Evolutionary conservation across 345 rosid genomes (phyloP), one percentile per base, ranked within the genome.

Genomic region (Syzygium aromaticum): DNA sequence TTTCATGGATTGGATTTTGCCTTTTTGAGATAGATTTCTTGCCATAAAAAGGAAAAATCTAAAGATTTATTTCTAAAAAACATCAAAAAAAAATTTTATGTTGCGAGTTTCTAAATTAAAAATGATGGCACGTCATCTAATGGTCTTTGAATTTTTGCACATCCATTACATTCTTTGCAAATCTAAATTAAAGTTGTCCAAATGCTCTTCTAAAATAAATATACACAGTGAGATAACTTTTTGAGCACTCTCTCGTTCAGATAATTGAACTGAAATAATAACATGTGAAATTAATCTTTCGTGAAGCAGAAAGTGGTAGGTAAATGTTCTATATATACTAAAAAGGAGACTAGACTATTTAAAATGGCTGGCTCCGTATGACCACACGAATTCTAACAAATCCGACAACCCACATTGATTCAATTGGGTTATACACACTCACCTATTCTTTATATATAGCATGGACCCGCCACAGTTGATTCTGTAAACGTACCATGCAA

Each of bases 281-380:
- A 1, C 21, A 63, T 28, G 8, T 0, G 77, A 21, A 63, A 28
- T 15, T 63, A 4, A 28, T 63, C 28, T 63, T 63, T 63, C 40
- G 0, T 63, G 0, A 6, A 63, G 38, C 38, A n/a, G 0, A 63
- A 53, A 53, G 3, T 17, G 8, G 8, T 53, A 17, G 56, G 56
- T 53, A 21, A 53, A 53, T 53, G 56, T 6, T 17, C 19, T 52
- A 4, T 52, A 14, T 15, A 14, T 52, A 52, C 46, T 43, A 6
- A 43, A 52, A 14, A 5, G 19, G 54, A 13, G 1, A 10, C 25
- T 3, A 6, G 3, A 61, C 19, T 27, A 13, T 61, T n/a, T n/a
- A 61, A 61, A 63, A 15, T 2, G 5, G 2, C 3, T 61, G 9
- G 17, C 3, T 63, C 11, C 77, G 15, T 63, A 2, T 63, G 11